Conservation (phyloP, 306 rosid genomes). For the Vigna radiata region DNA sequence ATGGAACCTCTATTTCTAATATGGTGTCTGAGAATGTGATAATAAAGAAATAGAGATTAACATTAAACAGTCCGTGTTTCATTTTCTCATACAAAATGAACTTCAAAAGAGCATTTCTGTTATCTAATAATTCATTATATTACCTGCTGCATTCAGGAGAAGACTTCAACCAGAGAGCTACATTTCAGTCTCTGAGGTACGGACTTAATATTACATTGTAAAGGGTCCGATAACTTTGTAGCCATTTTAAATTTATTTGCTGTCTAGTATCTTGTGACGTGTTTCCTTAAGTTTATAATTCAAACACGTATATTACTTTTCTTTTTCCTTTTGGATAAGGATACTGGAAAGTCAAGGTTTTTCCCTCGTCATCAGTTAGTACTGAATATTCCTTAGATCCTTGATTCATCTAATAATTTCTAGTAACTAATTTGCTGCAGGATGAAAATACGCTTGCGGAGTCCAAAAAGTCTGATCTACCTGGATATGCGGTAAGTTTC, state of each 20-base stretch:
- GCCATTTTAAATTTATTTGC: slow-evolving; percentile 4
- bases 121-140: slow-evolving; percentile 35
- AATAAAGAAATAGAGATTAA: background rate
- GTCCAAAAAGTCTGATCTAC: slow-evolving; percentile 64
- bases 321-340: slow-evolving; percentile 11
- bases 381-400: background rate
- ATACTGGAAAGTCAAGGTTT: background rate
- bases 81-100: slow-evolving; percentile 22
- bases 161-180: slow-evolving; percentile 46
- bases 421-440: slow-evolving; percentile 45
- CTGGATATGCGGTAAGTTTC: slow-evolving; percentile 65
- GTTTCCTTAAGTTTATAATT: slow-evolving; percentile 9
- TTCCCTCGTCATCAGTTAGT: background rate
- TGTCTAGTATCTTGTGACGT: background rate
- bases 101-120: slow-evolving; percentile 19
- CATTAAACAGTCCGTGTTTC: background rate
- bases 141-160: slow-evolving; percentile 47
- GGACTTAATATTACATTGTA: slow-evolving; percentile 14
- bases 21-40: background rate
- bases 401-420: slow-evolving; percentile 14
- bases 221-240: background rate
- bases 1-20: slow-evolving; percentile 16
- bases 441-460: slow-evolving; percentile 48
- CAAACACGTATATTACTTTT: background rate
- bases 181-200: slow-evolving; percentile 54